phyloP scores from a whole-genome alignment of 2,329 filamentous ascomycete genomes.

The Penicillium sp. region DNA sequence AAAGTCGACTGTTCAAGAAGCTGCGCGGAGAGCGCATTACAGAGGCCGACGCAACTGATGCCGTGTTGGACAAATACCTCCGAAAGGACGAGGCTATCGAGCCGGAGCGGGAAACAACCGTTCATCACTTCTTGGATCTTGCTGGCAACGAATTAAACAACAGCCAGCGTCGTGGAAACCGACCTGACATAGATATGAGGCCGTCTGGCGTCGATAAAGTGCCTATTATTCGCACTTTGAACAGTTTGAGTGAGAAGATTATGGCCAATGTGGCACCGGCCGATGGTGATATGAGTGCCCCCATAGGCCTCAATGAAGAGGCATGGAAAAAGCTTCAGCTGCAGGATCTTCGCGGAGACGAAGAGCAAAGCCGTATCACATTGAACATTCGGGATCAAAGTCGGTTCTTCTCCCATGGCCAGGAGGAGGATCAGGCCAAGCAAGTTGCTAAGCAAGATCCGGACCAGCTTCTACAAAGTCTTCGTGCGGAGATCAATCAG shows the following conservation, averaged over 20 bases:
- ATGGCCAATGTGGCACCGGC: constrained; percentile 81
- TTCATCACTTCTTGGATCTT: constrained; percentile 88
- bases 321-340: constrained; percentile 74
- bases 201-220: constrained; percentile 72
- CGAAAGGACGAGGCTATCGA: constrained; percentile 64
- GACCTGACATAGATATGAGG: constrained; percentile 86
- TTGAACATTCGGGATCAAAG: constrained; percentile 87
- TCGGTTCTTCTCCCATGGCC: constrained; percentile 67
- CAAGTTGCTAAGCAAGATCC: constrained; percentile 70
- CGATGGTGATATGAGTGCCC: constrained; percentile 66
- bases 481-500: constrained; percentile 60
- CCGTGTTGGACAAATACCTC: constrained; percentile 82
- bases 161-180: constrained; percentile 81
- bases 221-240: constrained; percentile 84
- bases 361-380: constrained; percentile 72
- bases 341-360: constrained; percentile 73
- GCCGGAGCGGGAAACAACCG: constrained; percentile 55
- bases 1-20: constrained; percentile 85
- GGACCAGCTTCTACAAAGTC: constrained; percentile 61
- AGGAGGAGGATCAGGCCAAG: constrained; percentile 49
- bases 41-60: constrained; percentile 73
- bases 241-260: constrained; percentile 88
- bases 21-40: constrained; percentile 84
- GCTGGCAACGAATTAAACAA: constrained; percentile 95
- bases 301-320: constrained; percentile 68